Evolutionary conservation across 2,329 filamentous ascomycete species (phyloP).

Genomic region (Zopfia rhizophila): DNA sequence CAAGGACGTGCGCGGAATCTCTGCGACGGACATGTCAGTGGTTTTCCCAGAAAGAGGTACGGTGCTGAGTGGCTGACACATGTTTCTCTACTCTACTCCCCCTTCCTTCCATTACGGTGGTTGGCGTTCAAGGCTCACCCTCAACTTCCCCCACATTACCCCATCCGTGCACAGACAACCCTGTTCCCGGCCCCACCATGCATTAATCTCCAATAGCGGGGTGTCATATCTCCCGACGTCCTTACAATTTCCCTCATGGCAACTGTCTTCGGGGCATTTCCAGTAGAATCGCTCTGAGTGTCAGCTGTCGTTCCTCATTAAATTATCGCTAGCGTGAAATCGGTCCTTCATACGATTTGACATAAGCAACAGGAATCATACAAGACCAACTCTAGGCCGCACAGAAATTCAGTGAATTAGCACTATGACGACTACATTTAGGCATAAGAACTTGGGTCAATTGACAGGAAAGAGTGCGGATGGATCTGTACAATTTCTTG

Average conservation of each 20-base stretch:
- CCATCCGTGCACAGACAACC: slow-evolving; percentile 23
- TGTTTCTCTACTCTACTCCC: slow-evolving; percentile 5
- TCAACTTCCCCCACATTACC: slow-evolving; percentile 28
- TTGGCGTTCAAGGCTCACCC: slow-evolving; percentile 1
- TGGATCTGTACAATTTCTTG: slow-evolving; percentile 47
- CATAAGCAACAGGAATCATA: too few relatives aligned
- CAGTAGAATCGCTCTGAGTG: too few relatives aligned
- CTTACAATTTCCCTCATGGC: slow-evolving; percentile 14
- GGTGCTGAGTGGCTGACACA: slow-evolving; percentile 13
- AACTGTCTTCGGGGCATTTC: too few relatives aligned
- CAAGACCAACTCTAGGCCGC: too few relatives aligned
- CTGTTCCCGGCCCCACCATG: slow-evolving; percentile 27
- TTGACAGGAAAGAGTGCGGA: slow-evolving; percentile 36
- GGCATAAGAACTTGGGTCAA: slow-evolving; percentile 35
- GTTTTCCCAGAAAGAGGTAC: slow-evolving; percentile 6
- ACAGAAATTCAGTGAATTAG: not conserved
- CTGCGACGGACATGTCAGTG: slow-evolving; percentile 19
- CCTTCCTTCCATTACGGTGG: not conserved
- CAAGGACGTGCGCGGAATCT: slow-evolving; percentile 16
- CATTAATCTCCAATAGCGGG: slow-evolving; percentile 28
- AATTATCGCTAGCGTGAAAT: too few relatives aligned
- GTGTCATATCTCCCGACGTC: slow-evolving; percentile 16
- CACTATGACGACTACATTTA: slow-evolving; percentile 32
- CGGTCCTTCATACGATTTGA: too few relatives aligned
- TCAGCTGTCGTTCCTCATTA: too few relatives aligned